Evolutionary conservation across 768 basidiomycete genomes (phyloP), one percentile per base, ranked within the genome.

Genomic region (Mycena latifolia): DNA sequence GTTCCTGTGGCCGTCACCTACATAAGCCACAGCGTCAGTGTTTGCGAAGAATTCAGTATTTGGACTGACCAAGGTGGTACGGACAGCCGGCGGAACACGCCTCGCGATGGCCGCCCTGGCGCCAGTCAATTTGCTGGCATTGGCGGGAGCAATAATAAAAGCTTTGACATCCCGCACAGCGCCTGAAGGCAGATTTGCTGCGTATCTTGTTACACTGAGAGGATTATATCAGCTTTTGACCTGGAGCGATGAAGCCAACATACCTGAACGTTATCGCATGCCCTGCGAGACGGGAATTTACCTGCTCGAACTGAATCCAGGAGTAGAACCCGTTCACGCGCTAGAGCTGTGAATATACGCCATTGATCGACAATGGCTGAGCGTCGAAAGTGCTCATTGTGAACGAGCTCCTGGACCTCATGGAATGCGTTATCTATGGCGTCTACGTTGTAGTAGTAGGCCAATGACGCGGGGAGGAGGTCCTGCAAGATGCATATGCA

Each of bases 211-310:
- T 35, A 18, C 53, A 54, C 53, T 54, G 33, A 22, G 27, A 17
- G 11, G 2, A 17, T 37, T 15, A 37, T 8, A 53, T 17, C 7
- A 17, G n/a, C 6, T 3, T 35, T 14, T 14, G 22, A 41, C 5
- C 9, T 22, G 11, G 22, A n/a, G 5, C 17, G 27, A 35, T 27
- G 17, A 54, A 25, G 53, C 5, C 5, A 17, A 54, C 25, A 8
- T 7, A 54, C 53, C 53, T 54, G 17, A 29, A 54, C 35, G 24
- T 54, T 39, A 22, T 54, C 53, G 53, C 53, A 54, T 5, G 53
- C 53, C 20, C 37, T 47, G 5, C 24, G 25, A 2, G 2, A 25
- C 18, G n/a, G 24, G 12, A 27, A 35, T 5, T 37, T 3, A 12
- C 37, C 8, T 17, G 2, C n/a, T 0, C 14, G 35, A 15, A 54